Evolutionary conservation across 78 protist species (phyloP), one percentile per base, ranked within the genome.

Genomic region (Tieghemostelium lacteum): DNA sequence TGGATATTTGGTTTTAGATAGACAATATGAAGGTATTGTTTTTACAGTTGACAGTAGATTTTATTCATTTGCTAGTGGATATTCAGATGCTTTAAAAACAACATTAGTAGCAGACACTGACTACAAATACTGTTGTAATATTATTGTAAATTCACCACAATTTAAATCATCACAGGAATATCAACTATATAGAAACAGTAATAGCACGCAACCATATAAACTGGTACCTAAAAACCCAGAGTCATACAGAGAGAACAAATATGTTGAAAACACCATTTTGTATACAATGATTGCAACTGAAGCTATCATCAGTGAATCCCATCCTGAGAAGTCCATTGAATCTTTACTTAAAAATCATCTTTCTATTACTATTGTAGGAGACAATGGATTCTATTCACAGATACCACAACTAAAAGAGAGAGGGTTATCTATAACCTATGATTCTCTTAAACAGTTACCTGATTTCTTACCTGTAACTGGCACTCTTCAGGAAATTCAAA

Each of bases 1-100:
- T 28, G 98, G 98, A 28, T 96, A 96, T 66, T 94, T 96, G 52
- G 86, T 96, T 19, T 58, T 95, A 12, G 96, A 96, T 50, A 69
- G 77, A 14, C 69, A 70, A 49, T 70, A 94, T 76, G 69, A 67
- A 24, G 98, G 96, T 60, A 36, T 91, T 8, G 88, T 85, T 3
- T 60, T 94, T 37, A 92, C 92, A 10, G 52, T 89, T 12, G 60
- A 50, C n/a, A 83, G 96, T 6, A 73, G 97, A 36, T 96, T 96
- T 75, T 61, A 74, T 76, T 36, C 87, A n/a, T 62, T 52, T 2
- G 31, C 86, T 29, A 61, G 74, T 36, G 72, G 72, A 28, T 17
- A 55, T 19, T 42, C 61, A 64, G 29, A 73, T 14, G 3, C 4
- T 3, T 8, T 2, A 20, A n/a, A 12, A 3, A 6, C 75, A 50